Percentiles rank a stretch among this genome's conserved stretches.
Evolutionary conservation across 2,329 filamentous ascomycete species (phyloP).

Genomic region (Neofusicoccum ribis): DNA sequence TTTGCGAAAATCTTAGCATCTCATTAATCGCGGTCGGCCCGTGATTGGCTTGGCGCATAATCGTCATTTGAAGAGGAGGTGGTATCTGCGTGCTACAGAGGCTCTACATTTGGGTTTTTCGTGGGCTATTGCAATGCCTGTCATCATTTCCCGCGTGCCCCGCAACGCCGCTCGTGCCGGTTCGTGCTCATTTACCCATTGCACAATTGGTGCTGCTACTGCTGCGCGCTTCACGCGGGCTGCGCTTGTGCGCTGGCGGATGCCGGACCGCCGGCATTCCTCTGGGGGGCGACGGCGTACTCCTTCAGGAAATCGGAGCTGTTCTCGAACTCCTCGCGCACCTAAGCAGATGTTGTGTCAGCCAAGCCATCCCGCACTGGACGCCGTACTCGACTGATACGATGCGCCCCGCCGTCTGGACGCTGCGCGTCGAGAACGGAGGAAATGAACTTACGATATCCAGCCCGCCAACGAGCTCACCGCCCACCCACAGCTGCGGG

Average conservation of each 20-base stretch:
- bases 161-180: no score
- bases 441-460: slow-evolving; percentile 4
- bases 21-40: no score
- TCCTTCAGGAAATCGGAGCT: slow-evolving; percentile 79
- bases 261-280: slow-evolving; percentile 23
- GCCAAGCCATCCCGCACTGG: slow-evolving; percentile 15
- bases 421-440: slow-evolving; percentile 2
- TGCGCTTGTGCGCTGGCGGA: slow-evolving; percentile 25
- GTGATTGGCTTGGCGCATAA: no score
- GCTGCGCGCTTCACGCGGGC: slow-evolving; percentile 21
- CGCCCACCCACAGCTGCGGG: slow-evolving; percentile 89
- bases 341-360: slow-evolving; percentile 52
- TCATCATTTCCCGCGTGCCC: no score
- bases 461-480: slow-evolving; percentile 73
- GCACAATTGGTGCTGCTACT: no score
- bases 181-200: no score
- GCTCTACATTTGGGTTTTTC: no score
- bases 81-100: no score
- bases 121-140: no score
- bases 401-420: not conserved
- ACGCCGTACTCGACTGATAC: not conserved
- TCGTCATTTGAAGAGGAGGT: no score
- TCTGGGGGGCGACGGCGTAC: slow-evolving; percentile 54
- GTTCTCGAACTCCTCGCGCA: slow-evolving; percentile 89
- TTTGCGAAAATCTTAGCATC: no score